phyloP scores from a whole-genome alignment of 2,329 filamentous ascomycete species.

The Pestalotiopsis sp. region DNA sequence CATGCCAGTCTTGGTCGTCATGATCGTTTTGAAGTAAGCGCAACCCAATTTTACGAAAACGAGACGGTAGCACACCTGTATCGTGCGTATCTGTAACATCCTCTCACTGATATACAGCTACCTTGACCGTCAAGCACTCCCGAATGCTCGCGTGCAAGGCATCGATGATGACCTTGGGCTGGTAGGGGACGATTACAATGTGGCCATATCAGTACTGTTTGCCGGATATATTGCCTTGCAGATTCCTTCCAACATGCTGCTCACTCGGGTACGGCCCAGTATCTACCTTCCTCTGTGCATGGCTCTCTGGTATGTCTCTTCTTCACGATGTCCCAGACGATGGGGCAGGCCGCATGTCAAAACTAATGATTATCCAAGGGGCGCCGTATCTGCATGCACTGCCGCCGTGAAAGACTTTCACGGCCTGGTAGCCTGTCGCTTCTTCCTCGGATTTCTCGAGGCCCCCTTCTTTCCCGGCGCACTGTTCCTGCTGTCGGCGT shows the following conservation, averaged over 20 bases:
- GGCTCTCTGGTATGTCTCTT: slow-evolving; percentile 36
- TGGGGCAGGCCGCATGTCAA: not conserved
- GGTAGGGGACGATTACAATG: slow-evolving; percentile 38
- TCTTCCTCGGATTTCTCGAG: slow-evolving; percentile 43
- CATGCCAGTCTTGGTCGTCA: slow-evolving; percentile 12
- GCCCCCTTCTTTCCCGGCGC: slow-evolving; percentile 45
- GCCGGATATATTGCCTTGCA: slow-evolving; percentile 46
- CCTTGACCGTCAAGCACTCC: slow-evolving; percentile 50
- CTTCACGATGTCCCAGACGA: not conserved
- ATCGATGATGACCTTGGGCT: slow-evolving; percentile 47
- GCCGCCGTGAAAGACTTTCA: slow-evolving; percentile 38
- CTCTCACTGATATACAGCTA: slow-evolving; percentile 34
- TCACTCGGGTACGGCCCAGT: slow-evolving; percentile 43
- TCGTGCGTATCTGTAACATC: not conserved
- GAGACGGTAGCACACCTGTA: not conserved
- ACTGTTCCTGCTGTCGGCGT: slow-evolving; percentile 48
- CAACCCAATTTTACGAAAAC: not conserved
- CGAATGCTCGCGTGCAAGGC: slow-evolving; percentile 43
- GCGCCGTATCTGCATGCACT: slow-evolving; percentile 30
- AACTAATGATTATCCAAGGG: slow-evolving; percentile 11
- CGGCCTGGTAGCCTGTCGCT: slow-evolving; percentile 38
- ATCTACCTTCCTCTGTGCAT: slow-evolving; percentile 45
- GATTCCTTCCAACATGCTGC: slow-evolving; percentile 44
- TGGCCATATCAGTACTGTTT: slow-evolving; percentile 41
- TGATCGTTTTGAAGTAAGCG: slow-evolving; percentile 11